Percentiles rank a stretch among this genome's conserved stretches.
phyloP scores from a whole-genome alignment of 495 filamentous ascomycete species.

The Podospora didyma region DNA sequence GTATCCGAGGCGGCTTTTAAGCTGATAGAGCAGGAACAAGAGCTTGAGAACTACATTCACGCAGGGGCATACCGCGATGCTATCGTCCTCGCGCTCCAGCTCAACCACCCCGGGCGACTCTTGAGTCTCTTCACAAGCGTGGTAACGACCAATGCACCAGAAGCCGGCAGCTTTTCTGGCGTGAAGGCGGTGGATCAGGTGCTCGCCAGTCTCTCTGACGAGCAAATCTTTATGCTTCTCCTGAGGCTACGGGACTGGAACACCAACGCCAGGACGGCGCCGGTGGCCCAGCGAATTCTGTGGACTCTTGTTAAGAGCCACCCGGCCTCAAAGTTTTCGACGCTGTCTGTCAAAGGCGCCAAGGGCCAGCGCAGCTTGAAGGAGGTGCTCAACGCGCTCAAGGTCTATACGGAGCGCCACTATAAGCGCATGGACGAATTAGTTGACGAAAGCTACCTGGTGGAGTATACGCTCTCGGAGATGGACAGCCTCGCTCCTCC shows the following conservation, averaged over 20 bases:
- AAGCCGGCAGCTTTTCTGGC: constrained; percentile 64
- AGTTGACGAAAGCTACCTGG: constrained; percentile 88
- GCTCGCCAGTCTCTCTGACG: constrained; percentile 68
- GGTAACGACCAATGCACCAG: constrained; percentile 57
- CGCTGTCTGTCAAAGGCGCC: constrained; percentile 56
- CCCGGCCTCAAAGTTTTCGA: constrained; percentile 62
- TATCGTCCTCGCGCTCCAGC: constrained; percentile 82
- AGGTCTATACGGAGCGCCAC: constrained; percentile 86
- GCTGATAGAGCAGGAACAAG: constrained; percentile 88
- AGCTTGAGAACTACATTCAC: constrained; percentile 86
- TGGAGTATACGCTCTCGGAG: constrained; percentile 86
- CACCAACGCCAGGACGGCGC: constrained; percentile 83
- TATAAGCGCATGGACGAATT: constrained; percentile 83
- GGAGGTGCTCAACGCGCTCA: constrained; percentile 78
- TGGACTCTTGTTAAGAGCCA: constrained; percentile 73
- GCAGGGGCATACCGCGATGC: constrained; percentile 82
- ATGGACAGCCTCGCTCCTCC: constrained; percentile 76
- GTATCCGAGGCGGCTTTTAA: constrained; percentile 64
- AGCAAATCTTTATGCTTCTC: constrained; percentile 77
- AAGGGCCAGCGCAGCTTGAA: constrained; percentile 63
- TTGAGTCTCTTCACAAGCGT: constrained; percentile 79
- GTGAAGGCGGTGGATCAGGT: constrained; percentile 79
- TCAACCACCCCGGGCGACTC: constrained; percentile 87
- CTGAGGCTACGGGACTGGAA: constrained; percentile 90
- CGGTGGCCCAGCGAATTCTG: constrained; percentile 82